These are phyloP conservation scores for Cordyceps cateniannulata DNA, from an alignment of 2,329 filamentous ascomycete species.

Conservation along the genomic window DNA sequence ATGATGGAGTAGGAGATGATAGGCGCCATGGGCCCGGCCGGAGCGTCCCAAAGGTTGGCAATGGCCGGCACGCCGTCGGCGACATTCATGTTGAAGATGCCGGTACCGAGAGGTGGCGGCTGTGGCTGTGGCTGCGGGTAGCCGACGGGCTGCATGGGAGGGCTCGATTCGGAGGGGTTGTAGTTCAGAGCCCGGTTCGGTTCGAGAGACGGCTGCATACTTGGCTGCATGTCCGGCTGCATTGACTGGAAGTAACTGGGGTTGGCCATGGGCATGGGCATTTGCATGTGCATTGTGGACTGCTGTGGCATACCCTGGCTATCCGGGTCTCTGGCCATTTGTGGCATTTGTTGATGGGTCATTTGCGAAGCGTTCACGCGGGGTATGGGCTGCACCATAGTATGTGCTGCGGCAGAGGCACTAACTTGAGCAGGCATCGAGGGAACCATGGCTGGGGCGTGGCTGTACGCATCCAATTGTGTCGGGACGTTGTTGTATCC, in stretches of 20 bases:
- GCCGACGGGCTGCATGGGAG: not conserved
- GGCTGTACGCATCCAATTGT: not conserved
- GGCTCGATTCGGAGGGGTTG: not conserved
- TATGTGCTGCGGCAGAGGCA: not conserved
- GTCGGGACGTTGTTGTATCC: not conserved
- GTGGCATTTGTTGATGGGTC: not conserved
- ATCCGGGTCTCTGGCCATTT: not conserved
- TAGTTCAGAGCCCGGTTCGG: not conserved
- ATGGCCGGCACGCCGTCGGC: conserved; percentile 9
- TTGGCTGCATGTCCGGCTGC: not conserved
- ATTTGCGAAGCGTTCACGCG: not conserved
- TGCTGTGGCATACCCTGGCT: not conserved
- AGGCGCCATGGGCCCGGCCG: not conserved
- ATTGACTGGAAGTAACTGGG: not conserved
- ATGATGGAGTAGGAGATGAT: conserved; percentile 11
- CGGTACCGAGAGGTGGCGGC: conserved; percentile 3
- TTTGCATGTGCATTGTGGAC: not conserved
- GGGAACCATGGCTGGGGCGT: not conserved
- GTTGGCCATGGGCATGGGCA: not conserved
- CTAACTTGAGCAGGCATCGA: not conserved
- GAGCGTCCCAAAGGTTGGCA: conserved; percentile 7
- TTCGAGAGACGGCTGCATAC: not conserved
- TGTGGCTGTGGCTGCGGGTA: not conserved
- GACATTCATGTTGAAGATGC: conserved; percentile 7
- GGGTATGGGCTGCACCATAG: not conserved